Evolutionary conservation across 1,139 yeast species (phyloP).

Genomic region (Pichia inconspicua): DNA sequence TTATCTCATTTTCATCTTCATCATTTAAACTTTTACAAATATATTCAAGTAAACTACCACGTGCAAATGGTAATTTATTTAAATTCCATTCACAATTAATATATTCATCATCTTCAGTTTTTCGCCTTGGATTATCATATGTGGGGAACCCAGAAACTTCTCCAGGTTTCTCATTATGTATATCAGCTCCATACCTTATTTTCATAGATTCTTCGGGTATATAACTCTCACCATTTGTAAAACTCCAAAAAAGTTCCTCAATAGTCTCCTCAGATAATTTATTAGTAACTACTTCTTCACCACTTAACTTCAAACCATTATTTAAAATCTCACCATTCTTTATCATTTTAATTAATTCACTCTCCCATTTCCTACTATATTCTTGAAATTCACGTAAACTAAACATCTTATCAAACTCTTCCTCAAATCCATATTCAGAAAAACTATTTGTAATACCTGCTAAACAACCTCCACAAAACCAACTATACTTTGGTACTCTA

Average conservation of each 20-base stretch:
- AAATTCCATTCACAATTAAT: constrained; percentile 37
- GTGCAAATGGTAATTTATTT: constrained; percentile 57
- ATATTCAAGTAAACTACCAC: constrained; percentile 55
- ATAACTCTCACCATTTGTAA: constrained; percentile 25
- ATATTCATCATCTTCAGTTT: constrained; percentile 31
- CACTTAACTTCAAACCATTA: constrained; percentile 5
- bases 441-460: constrained; percentile 76
- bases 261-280: constrained; percentile 21
- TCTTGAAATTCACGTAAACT: constrained; percentile 50
- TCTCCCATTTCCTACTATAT: constrained; percentile 46
- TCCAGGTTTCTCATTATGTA: constrained; percentile 52
- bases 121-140: constrained; percentile 14
- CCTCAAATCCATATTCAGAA: constrained; percentile 87
- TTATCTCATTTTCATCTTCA: neutral
- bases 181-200: constrained; percentile 74
- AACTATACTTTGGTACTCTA: constrained; percentile 46
- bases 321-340: constrained; percentile 1
- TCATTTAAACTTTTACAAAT: constrained; percentile 24
- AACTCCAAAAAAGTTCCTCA: constrained; percentile 57
- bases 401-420: constrained; percentile 47
- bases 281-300: neutral
- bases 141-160: constrained; percentile 63
- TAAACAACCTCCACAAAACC: constrained; percentile 80
- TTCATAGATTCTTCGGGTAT: constrained; percentile 36
- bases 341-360: constrained; percentile 16